Conservation (phyloP, 164 flowering plant species). For the Dillenia turbinata region DNA sequence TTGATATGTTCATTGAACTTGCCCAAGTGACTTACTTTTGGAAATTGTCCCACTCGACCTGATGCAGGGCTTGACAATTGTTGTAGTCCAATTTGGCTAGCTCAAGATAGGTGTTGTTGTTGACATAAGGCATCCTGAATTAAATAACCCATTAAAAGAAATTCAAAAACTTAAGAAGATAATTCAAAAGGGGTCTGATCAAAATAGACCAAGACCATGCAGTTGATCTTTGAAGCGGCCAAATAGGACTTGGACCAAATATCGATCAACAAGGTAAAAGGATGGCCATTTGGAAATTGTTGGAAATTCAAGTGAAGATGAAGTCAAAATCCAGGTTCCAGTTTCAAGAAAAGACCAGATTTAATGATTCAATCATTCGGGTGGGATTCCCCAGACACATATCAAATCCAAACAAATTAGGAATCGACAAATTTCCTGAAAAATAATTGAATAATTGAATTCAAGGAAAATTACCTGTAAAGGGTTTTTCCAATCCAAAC, state of each 20-base stretch:
- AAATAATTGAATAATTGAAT: neutral
- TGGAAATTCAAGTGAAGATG: too few relatives aligned
- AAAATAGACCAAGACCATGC: too few relatives aligned
- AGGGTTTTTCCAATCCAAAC: conserved; percentile 96
- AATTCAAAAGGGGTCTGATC: neutral
- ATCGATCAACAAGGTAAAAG: neutral
- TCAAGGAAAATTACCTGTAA: conserved; percentile 47
- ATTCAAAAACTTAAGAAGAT: neutral
- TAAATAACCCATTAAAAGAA: neutral
- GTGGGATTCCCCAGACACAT: too few relatives aligned
- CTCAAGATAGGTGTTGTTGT: conserved; percentile 63
- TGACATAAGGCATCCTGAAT: conserved; percentile 74
- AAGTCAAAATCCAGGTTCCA: too few relatives aligned
- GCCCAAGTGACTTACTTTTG: conserved; percentile 46
- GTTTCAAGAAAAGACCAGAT: too few relatives aligned
- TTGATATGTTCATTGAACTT: neutral
- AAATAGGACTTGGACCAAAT: too few relatives aligned
- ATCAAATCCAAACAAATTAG: too few relatives aligned
- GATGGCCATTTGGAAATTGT: too few relatives aligned
- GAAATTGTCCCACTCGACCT: conserved; percentile 48
- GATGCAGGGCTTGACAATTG: conserved; percentile 61
- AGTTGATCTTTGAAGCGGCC: too few relatives aligned
- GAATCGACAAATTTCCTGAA: neutral
- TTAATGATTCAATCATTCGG: too few relatives aligned
- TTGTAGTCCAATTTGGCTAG: conserved; percentile 82